These are phyloP conservation scores for Tulasnella sp. DNA, from an alignment of 768 basidiomycete genomes.

Conservation along the genomic window DNA sequence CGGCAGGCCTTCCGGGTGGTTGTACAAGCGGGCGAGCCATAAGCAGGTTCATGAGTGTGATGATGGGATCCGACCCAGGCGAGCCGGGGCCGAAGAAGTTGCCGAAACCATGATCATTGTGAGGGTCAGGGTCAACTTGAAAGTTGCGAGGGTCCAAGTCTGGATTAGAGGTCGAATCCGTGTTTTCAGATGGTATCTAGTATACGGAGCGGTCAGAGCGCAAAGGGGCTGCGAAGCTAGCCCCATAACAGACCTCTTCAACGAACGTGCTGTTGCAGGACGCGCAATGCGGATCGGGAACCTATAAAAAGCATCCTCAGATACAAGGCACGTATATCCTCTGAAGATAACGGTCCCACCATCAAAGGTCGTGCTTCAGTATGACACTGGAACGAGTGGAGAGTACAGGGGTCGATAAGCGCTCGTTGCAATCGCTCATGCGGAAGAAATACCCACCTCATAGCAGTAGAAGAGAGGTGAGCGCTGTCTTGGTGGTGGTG, in stretches of 20 bases:
- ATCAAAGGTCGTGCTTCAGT: slow-evolving; percentile 86
- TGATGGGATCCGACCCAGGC: slow-evolving; percentile 12
- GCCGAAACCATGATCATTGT: slow-evolving; percentile 23
- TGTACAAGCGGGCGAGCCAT: slow-evolving; percentile 10
- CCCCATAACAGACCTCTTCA: slow-evolving; percentile 52
- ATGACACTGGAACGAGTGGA: slow-evolving; percentile 55
- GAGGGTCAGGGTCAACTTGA: slow-evolving; percentile 35
- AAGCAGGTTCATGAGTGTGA: slow-evolving; percentile 20
- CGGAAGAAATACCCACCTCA: slow-evolving; percentile 15
- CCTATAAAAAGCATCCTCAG: slow-evolving; percentile 43
- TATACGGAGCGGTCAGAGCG: not conserved
- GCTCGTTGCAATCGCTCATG: not conserved
- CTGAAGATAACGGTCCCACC: slow-evolving; percentile 47
- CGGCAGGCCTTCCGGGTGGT: not conserved
- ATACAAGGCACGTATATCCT: not conserved
- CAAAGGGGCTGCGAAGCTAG: not conserved
- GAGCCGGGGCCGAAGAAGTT: not conserved
- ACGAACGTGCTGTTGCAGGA: slow-evolving; percentile 80
- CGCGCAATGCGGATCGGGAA: slow-evolving; percentile 77
- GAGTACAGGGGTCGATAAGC: not conserved
- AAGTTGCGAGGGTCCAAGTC: slow-evolving; percentile 63
- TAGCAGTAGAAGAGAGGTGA: slow-evolving; percentile 31
- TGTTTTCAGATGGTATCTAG: slow-evolving; percentile 11
- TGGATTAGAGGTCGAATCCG: slow-evolving; percentile 1
- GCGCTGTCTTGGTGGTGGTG: slow-evolving; percentile 9